These are phyloP conservation scores for Caryopteris hybrid DNA, from an alignment of 305 asterid species.

Conservation along the genomic window DNA sequence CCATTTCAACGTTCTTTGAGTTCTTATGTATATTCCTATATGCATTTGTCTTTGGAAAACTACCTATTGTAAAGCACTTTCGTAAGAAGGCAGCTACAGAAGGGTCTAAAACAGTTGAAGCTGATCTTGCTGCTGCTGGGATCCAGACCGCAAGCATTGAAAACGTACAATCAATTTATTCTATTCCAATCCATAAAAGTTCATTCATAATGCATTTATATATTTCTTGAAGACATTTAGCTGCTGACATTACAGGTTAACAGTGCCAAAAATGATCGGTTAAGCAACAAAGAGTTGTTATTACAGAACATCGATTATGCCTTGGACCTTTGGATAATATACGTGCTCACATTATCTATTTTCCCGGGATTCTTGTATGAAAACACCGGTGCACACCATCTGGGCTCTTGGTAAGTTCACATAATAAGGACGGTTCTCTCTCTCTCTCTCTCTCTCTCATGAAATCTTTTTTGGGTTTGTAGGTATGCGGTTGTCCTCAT, in stretches of 20 bases:
- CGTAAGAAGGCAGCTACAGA: conserved; percentile 71
- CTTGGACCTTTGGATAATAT: conserved; percentile 48
- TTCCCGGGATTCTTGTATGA: conserved; percentile 88
- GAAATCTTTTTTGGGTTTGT: not conserved
- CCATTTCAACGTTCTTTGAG: conserved; percentile 61
- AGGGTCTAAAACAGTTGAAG: conserved; percentile 85
- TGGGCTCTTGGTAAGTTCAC: conserved; percentile 72
- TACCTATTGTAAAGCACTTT: conserved; percentile 71
- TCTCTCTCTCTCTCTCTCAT: not conserved
- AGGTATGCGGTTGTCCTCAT: conserved; percentile 77
- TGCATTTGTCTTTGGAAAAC: conserved; percentile 54
- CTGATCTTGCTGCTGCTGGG: conserved; percentile 88
- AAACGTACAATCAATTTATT: conserved; percentile 19
- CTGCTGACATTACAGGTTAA: conserved; percentile 38
- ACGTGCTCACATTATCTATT: conserved; percentile 66
- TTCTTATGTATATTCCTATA: conserved; percentile 68
- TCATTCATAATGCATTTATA: not conserved
- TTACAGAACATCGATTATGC: conserved; percentile 55
- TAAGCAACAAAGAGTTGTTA: conserved; percentile 57
- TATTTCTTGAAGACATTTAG: not conserved
- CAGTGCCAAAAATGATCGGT: conserved; percentile 34
- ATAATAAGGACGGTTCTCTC: not conserved
- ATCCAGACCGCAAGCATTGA: conserved; percentile 26
- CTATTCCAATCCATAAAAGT: not conserved
- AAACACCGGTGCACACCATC: conserved; percentile 69